phyloP scores from a whole-genome alignment of 345 rosid genomes.

The Pistacia atlantica region DNA sequence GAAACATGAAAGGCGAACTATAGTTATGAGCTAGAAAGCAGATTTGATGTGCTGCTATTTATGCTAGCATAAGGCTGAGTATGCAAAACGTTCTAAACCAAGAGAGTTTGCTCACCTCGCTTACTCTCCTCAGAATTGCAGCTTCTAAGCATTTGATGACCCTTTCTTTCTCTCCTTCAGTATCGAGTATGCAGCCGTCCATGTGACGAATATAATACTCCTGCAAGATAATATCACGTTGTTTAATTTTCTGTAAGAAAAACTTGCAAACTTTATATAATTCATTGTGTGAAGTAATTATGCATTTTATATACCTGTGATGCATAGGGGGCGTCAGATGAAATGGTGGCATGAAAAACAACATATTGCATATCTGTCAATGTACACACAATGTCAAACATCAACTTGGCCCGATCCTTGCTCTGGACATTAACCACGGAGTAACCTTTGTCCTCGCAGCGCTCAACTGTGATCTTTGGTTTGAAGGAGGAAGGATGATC shows the following conservation, averaged over 20 bases:
- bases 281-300: not conserved
- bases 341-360: slow-evolving; percentile 84
- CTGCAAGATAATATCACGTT: slow-evolving; percentile 23
- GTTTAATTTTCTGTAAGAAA: not conserved
- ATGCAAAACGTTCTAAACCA: not conserved
- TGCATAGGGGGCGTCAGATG: slow-evolving; percentile 78
- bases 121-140: slow-evolving; percentile 79
- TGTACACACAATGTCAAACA: slow-evolving; percentile 94
- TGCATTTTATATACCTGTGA: slow-evolving; percentile 45
- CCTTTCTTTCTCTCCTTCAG: slow-evolving; percentile 84
- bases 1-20: too few relatives aligned
- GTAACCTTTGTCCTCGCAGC: slow-evolving; percentile 78
- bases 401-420: slow-evolving; percentile 85
- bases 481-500: slow-evolving; percentile 43
- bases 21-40: too few relatives aligned
- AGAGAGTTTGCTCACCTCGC: slow-evolving; percentile 60
- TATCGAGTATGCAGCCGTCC: slow-evolving; percentile 89
- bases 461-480: slow-evolving; percentile 64
- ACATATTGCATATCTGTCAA: slow-evolving; percentile 97
- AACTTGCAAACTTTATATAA: not conserved
- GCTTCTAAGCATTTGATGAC: slow-evolving; percentile 91
- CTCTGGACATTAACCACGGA: slow-evolving; percentile 73
- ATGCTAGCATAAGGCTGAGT: too few relatives aligned
- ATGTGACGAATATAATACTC: slow-evolving; percentile 89
- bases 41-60: too few relatives aligned